Base-by-base conservation (phyloP, 2,329 filamentous ascomycete species). In the Colletotrichum chrysophilum region DNA sequence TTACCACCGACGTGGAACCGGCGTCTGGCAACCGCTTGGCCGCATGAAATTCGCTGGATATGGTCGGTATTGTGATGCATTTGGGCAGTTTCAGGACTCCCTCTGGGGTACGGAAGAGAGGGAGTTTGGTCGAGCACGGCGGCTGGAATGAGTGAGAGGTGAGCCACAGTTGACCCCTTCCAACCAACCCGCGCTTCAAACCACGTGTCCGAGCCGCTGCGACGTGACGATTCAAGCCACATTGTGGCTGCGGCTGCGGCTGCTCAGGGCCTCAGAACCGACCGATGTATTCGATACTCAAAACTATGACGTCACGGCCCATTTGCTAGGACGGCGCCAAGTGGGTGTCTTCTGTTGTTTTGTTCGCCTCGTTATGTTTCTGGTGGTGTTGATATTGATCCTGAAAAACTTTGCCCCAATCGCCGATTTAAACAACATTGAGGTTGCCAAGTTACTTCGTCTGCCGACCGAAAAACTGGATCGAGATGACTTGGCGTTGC, bases 1-100 rank as follows among this genome's bases (percentile, higher is more conserved):
- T 14, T 30, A 61, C 64, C 70, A 52, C 64, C 34, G 28, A 58
- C 73, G 64, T 69, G 70, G 73, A 43, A 30, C 70, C 70, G 69
- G 69, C 69, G 69, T 48, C 73, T 58, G 58, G 38, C 73, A 66
- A 65, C 65, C 58, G 64, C 64, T 69, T 65, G 73, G 70, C 58
- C 70, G 73, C 73, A 75, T 75, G 73, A 70, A 75, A 75, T 69
- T 28, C n/a, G 43, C 64, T 60, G 28, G 43, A 60, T 32, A 26
- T 21, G 32, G 62, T 70, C 62, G 62, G 64, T 58, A 64, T 56
- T 67, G 38, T 72, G 73, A 68, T 24, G 64, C 70, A 69, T 65
- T 26, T 48, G 56, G 56, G 14, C 58, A 38, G 73, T 75, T 75
- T 75, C 73, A 75, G 64, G 64, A 48, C 34, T 69, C 43, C 43